phyloP scores from a whole-genome alignment of 176 grass and related monocot genomes.

The Hsuehochloa calcarea region DNA sequence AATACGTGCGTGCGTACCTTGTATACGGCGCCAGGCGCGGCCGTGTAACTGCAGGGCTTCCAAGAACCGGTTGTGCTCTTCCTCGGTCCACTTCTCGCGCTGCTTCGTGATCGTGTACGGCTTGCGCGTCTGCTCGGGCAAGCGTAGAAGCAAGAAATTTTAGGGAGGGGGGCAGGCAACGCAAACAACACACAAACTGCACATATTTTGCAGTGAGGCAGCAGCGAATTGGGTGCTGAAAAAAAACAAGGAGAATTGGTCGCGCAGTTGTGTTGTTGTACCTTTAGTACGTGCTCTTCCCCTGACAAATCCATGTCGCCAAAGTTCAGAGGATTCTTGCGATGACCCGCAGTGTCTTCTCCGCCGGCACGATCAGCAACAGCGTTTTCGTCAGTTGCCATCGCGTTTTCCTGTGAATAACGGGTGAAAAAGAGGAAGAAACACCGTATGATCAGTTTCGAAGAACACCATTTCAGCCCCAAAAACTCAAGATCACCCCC shows the following conservation, averaged over 20 bases:
- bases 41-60: constrained; percentile 86
- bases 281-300: constrained; percentile 57
- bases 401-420: constrained; percentile 4
- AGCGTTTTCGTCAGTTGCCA: constrained; percentile 21
- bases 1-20: constrained; percentile 42
- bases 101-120: constrained; percentile 97
- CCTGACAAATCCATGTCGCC: constrained; percentile 47
- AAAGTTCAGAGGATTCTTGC: neutral
- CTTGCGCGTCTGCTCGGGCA: constrained; percentile 64
- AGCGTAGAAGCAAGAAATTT: neutral
- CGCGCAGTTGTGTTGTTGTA: neutral
- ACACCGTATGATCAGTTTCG: neutral
- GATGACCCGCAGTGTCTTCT: neutral
- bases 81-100: constrained; percentile 91
- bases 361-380: neutral
- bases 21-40: constrained; percentile 86
- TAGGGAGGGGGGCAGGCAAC: neutral
- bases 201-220: neutral
- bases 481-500: neutral
- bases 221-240: neutral
- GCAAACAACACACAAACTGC: neutral
- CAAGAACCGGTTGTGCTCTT: constrained; percentile 79
- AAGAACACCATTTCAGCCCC: neutral
- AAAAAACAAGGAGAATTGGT: neutral
- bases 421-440: neutral